These are phyloP conservation scores for Didymella keratinophila DNA, from an alignment of 2,329 filamentous ascomycete genomes.

Conservation along the genomic window DNA sequence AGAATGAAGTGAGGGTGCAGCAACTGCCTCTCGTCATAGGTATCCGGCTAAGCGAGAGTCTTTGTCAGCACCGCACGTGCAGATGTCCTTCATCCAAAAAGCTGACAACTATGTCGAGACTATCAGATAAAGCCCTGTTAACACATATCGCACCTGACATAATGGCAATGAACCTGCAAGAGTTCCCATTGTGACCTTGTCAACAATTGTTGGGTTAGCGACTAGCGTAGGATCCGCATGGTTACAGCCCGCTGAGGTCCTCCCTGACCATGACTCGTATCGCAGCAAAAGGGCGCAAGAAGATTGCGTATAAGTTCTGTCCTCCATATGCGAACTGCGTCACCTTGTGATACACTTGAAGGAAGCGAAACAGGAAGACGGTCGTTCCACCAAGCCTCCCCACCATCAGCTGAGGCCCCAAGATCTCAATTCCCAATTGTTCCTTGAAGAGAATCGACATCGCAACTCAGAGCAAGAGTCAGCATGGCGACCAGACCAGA, in stretches of 20 bases:
- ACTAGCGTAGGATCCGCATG: not conserved
- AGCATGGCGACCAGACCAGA: constrained; percentile 9
- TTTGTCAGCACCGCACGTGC: constrained; percentile 18
- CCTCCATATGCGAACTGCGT: not conserved
- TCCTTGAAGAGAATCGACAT: not conserved
- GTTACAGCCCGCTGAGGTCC: not conserved
- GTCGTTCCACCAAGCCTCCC: not conserved
- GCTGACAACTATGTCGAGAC: not conserved
- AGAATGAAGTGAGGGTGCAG: not conserved
- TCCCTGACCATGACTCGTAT: constrained; percentile 6
- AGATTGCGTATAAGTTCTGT: not conserved
- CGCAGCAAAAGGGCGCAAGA: constrained; percentile 15
- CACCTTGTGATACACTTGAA: not conserved
- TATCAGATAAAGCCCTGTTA: not conserved
- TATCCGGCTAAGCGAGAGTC: constrained; percentile 1
- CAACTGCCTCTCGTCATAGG: no score
- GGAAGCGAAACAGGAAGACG: not conserved
- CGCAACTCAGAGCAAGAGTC: no score
- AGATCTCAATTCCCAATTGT: not conserved
- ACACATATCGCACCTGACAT: not conserved
- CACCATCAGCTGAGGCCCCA: not conserved
- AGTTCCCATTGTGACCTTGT: not conserved
- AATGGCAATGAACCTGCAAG: not conserved
- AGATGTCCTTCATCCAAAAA: not conserved
- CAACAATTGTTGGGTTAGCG: not conserved